Base-by-base conservation (phyloP, 371 early-diverging fungal species). In the Funneliformis caledonium region DNA sequence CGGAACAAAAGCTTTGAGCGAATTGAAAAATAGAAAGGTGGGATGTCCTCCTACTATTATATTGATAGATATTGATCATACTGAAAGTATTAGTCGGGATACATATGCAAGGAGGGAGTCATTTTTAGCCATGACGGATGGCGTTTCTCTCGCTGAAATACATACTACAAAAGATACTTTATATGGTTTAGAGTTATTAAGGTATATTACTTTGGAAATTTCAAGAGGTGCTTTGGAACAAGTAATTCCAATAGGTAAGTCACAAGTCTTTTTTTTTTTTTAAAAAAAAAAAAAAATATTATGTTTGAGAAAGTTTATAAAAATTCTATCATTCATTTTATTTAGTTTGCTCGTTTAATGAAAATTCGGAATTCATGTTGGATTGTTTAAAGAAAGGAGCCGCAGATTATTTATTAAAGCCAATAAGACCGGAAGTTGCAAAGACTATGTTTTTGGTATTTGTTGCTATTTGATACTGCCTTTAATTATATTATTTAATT, bases 381-480 rank as follows among this genome's bases (percentile, higher is more conserved):
- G 61, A 76, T n/a, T 81, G 82, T 37, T 60, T 81, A 33, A 76
- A 81, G 12, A 59, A 77, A 52, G 82, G 82, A 10, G 82, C 82
- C 10, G 72, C 7, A 8, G 82, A 81, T 50, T 81, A 81, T 72
- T 26, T 81, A 43, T 42, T 81, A 67, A 81, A 81, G 60, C 82
- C 82, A 16, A 69, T 81, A 14, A 42, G 82, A 19, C 52, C 69
- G 12, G 78, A 81, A 61, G 77, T 77, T 11, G 82, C 77, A 37
- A 81, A 81, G 60, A 81, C 82, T 48, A 37, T 81, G n/a, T 81
- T 76, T 52, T 68, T 78, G 78, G 78, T 78, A 78, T 33, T 19
- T 5, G 10, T 19, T 56, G 1, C 56, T 56, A 56, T 60, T 60
- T 60, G 1, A 60, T 60, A 60, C 60, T n/a, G 60, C n/a, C 9